phyloP scores from a whole-genome alignment of 2,329 filamentous ascomycete species.

The Alternaria gaisen region DNA sequence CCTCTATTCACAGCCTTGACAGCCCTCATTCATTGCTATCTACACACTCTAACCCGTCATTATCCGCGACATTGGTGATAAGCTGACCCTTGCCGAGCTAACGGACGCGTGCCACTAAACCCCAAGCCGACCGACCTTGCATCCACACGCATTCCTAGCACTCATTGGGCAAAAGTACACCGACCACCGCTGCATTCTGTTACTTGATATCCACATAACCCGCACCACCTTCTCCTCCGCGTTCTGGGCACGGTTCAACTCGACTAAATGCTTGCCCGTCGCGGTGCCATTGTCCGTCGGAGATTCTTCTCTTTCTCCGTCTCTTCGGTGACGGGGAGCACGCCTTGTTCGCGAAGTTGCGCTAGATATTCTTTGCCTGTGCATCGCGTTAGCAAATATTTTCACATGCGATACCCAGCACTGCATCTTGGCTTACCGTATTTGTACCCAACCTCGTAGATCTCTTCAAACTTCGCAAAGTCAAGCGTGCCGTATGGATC shows the following conservation, averaged over 20 bases:
- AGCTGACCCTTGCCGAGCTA: constrained; percentile 18
- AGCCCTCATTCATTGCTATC: constrained; percentile 7
- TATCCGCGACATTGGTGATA: constrained; percentile 27
- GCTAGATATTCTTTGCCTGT: constrained; percentile 76
- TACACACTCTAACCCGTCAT: constrained; percentile 19
- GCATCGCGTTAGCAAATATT: constrained; percentile 1
- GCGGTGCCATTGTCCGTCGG: constrained; percentile 61
- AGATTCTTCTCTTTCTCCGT: constrained; percentile 62
- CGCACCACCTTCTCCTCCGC: constrained; percentile 18
- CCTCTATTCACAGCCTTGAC: constrained; percentile 7
- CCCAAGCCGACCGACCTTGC: constrained; percentile 22
- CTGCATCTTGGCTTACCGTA: constrained; percentile 61
- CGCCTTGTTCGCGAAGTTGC: constrained; percentile 78
- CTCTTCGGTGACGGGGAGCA: constrained; percentile 67
- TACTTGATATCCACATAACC: constrained; percentile 25
- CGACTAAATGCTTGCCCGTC: constrained; percentile 40
- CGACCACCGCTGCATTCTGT: constrained; percentile 20
- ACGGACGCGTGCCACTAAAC: constrained; percentile 21
- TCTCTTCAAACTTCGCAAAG: constrained; percentile 97
- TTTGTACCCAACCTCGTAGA: constrained; percentile 86
- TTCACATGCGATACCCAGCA: not conserved
- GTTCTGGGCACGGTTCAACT: constrained; percentile 6
- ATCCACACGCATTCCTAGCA: constrained; percentile 22
- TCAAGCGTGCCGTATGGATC: constrained; percentile 94
- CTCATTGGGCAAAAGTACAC: constrained; percentile 30